A percentile compares a stretch with the other conserved stretches of the same genome.
Conservation (phyloP, 768 basidiomycete genomes). For the Rhizopogon vinicolor region DNA sequence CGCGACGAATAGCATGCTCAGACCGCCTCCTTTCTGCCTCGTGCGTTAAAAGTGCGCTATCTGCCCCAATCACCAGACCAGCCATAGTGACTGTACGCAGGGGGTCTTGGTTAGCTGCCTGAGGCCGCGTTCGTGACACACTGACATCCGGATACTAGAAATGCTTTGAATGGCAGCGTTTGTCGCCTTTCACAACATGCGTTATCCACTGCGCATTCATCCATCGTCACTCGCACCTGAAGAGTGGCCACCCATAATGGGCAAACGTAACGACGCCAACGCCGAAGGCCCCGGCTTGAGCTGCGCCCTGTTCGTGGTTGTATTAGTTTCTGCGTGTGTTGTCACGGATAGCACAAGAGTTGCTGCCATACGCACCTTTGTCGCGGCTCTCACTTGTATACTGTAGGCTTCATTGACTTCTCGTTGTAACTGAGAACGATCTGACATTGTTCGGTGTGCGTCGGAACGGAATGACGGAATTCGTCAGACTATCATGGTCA, state of each 20-base stretch:
- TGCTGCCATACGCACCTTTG: constrained; percentile 38
- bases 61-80: constrained; percentile 73
- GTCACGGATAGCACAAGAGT: neutral
- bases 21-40: constrained; percentile 61
- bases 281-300: constrained; percentile 48
- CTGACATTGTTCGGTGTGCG: constrained; percentile 16
- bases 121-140: constrained; percentile 5
- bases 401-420: constrained; percentile 56
- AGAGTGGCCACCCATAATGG: constrained; percentile 69
- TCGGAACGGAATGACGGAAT: neutral
- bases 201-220: neutral
- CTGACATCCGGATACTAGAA: constrained; percentile 69
- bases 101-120: neutral
- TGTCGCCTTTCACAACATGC: constrained; percentile 50
- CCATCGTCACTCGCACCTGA: constrained; percentile 43
- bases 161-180: constrained; percentile 77
- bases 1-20: constrained; percentile 65
- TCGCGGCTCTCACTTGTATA: constrained; percentile 55
- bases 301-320: constrained; percentile 42
- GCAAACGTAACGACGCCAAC: constrained; percentile 56
- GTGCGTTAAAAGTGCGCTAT: constrained; percentile 67
- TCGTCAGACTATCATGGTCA: neutral
- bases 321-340: constrained; percentile 7
- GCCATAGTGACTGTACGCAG: constrained; percentile 46
- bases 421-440: constrained; percentile 40